phyloP scores from a whole-genome alignment of 108 stramenopile species.

The Cyclotella sp. region DNA sequence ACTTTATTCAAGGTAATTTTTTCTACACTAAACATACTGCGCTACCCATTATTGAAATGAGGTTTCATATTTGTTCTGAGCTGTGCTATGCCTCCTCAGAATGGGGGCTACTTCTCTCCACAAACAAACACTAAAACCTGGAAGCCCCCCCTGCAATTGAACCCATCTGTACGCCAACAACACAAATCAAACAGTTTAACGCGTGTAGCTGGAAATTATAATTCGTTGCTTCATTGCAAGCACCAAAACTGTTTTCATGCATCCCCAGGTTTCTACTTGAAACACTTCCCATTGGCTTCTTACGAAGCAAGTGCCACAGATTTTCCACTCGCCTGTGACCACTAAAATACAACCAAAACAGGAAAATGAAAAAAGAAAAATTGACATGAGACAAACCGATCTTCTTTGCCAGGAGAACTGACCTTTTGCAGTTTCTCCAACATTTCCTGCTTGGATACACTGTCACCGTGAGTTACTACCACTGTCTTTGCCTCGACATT shows the following conservation, averaged over 20 bases:
- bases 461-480: slow-evolving; percentile 62
- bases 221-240: neutral
- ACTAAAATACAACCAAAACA: slow-evolving; percentile 29
- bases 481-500: slow-evolving; percentile 78
- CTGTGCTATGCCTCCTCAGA: no score
- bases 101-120: no score
- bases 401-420: slow-evolving; percentile 7
- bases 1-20: no score
- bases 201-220: no score
- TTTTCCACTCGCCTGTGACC: slow-evolving; percentile 65
- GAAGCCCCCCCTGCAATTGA: no score
- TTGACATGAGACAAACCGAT: neutral
- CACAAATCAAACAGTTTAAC: no score
- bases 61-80: no score
- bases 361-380: neutral
- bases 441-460: slow-evolving; percentile 64
- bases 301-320: slow-evolving; percentile 55
- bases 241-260: neutral
- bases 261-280: neutral
- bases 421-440: slow-evolving; percentile 81
- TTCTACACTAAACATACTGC: no score
- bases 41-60: no score
- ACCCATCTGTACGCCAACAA: no score
- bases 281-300: neutral
- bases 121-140: no score